Percentiles rank a stretch among this genome's conserved stretches.
Evolutionary conservation across 768 basidiomycete species (phyloP).

Genomic region (Harrya chromipes): DNA sequence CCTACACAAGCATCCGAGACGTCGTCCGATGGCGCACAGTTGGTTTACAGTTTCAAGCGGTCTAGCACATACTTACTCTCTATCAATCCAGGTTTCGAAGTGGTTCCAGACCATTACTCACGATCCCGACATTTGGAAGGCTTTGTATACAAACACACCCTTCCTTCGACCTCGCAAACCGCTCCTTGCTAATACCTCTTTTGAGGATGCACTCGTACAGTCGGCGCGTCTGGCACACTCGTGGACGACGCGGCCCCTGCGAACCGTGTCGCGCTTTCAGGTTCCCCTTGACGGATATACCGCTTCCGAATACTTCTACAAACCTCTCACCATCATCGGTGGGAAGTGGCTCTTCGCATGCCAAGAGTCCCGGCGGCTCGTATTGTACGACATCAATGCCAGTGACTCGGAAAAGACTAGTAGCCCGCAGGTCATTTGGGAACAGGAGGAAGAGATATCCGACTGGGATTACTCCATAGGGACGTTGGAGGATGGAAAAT

Average conservation of each 20-base stretch:
- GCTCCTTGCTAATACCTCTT: neutral
- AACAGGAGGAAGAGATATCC: neutral
- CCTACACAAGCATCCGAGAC: no score
- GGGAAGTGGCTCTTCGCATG: constrained; percentile 3
- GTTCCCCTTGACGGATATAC: neutral
- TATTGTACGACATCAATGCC: neutral
- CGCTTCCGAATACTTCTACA: no score
- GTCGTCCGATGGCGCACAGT: no score
- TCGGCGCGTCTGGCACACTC: neutral
- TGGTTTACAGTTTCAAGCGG: no score
- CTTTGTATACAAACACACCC: neutral
- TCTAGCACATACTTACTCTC: no score
- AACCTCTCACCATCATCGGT: neutral
- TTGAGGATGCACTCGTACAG: neutral
- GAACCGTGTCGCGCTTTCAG: neutral
- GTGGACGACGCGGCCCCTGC: neutral
- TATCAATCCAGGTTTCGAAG: no score
- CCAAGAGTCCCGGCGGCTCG: neutral
- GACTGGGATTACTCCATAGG: neutral
- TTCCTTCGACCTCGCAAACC: neutral
- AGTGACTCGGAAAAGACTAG: neutral
- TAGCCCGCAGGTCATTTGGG: neutral
- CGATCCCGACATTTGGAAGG: neutral
- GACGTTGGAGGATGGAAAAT: neutral
- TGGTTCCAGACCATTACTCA: neutral